Base-by-base conservation (phyloP, 2,329 filamentous ascomycete genomes). In the Balansia obtecta region DNA sequence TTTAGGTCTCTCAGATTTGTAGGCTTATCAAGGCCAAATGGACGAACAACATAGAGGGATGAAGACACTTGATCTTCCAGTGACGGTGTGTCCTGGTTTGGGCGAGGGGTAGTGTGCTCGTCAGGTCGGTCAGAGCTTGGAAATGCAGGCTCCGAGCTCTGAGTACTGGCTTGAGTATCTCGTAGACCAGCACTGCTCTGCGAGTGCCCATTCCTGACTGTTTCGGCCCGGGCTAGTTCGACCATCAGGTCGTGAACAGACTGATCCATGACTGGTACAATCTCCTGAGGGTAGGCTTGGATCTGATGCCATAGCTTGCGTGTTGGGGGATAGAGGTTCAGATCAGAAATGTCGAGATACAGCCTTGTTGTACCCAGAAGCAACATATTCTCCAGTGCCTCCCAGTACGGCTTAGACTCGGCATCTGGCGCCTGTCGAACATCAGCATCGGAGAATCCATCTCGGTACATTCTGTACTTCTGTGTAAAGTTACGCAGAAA, bases 191-290 rank as follows among this genome's bases (percentile, higher is more conserved):
- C 74, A 55, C 70, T 80, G 66, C 69, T 78, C 60, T 80, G 80
- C n/a, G 77, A 77, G 12, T 72, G 68, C 56, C 84, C 78, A 62
- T 85, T 76, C 53, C 80, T 80, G 34, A 83, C 74, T 75, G 86
- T 87, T 60, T 94, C 85, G 53, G 84, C 83, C 54, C 86, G 80
- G 0, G 91, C 89, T 46, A 97, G 71, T 62, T 95, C 90, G 22
- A 93, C 80, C 84, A 97, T 95, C 49, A 88, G 76, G 68, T 98
- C 91, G 63, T 95, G 94, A 47, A 96, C 80, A 6, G 83, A 83
- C 66, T 95, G 88, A 75, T 98, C 94, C 85, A 98, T 95, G 45
- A 97, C 76, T 2, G 91, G 90, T 43, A 98, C 86, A 49, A 98
- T 90, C 75, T 98, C 93, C 62, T 93, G 89, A 0, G 93, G 93